These are phyloP conservation scores for Ramalina intermedia DNA, from an alignment of 495 filamentous ascomycete genomes.

Conservation along the genomic window DNA sequence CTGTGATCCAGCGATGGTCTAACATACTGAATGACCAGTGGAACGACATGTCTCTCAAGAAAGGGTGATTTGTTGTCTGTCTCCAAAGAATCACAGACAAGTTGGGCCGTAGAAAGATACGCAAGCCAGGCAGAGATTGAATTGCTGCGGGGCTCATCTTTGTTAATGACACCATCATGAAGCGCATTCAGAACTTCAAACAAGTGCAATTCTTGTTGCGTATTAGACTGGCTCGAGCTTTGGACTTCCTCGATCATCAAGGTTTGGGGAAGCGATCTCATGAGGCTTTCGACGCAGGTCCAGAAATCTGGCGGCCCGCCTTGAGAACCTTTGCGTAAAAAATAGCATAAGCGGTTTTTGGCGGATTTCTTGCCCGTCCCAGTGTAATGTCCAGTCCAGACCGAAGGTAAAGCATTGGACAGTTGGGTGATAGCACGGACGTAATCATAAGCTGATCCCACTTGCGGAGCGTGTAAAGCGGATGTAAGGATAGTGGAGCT, in stretches of 20 bases:
- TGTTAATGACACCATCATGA: conserved; percentile 50
- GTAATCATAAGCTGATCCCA: conserved; percentile 57
- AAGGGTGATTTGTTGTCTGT: conserved; percentile 33
- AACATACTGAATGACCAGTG: conserved; percentile 45
- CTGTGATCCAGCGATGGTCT: conserved; percentile 26
- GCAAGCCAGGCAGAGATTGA: conserved; percentile 51
- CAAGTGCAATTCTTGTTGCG: conserved; percentile 9
- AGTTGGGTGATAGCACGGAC: conserved; percentile 46
- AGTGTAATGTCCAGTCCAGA: conserved; percentile 59
- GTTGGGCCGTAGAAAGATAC: conserved; percentile 46
- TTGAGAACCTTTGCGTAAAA: conserved; percentile 76
- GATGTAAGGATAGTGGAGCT: conserved; percentile 54
- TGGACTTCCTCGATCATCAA: conserved; percentile 35
- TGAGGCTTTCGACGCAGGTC: conserved; percentile 33
- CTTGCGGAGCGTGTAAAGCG: conserved; percentile 50
- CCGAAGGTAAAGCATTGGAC: conserved; percentile 45
- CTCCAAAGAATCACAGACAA: conserved; percentile 31
- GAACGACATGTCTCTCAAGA: conserved; percentile 33
- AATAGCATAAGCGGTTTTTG: conserved; percentile 46
- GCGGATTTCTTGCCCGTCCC: conserved; percentile 47
- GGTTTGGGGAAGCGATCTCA: conserved; percentile 42
- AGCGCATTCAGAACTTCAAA: conserved; percentile 44
- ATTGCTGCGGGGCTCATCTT: conserved; percentile 59
- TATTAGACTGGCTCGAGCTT: conserved; percentile 8
- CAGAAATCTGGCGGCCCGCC: conserved; percentile 55